phyloP scores from a whole-genome alignment of 2,329 filamentous ascomycete genomes.

The Colletotrichum zoysiae region DNA sequence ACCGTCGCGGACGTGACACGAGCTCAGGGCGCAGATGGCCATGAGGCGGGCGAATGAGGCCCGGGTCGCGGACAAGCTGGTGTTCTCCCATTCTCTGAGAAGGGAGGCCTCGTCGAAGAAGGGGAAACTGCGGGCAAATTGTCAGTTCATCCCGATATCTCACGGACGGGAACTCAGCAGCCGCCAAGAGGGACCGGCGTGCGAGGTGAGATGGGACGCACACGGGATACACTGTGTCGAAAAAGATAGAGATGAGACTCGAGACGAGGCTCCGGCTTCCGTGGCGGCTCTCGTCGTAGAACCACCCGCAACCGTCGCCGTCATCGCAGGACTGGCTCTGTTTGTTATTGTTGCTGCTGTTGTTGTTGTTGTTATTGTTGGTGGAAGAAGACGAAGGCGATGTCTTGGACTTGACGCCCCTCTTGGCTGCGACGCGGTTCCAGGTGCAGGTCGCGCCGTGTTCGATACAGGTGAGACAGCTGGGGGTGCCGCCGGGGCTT shows the following conservation, averaged over 20 bases:
- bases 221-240: slow-evolving; percentile 43
- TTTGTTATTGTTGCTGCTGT: slow-evolving; percentile 8
- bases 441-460: slow-evolving; percentile 42
- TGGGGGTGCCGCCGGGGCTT: slow-evolving; percentile 21
- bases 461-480: slow-evolving; percentile 42
- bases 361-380: not conserved
- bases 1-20: slow-evolving; percentile 62
- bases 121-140: slow-evolving; percentile 52
- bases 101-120: slow-evolving; percentile 62
- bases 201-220: slow-evolving; percentile 9
- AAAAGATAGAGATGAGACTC: slow-evolving; percentile 40
- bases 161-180: not conserved
- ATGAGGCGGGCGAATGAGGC: slow-evolving; percentile 63
- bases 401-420: slow-evolving; percentile 42
- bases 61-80: slow-evolving; percentile 47
- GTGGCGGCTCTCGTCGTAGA: slow-evolving; percentile 40
- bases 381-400: slow-evolving; percentile 14
- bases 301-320: slow-evolving; percentile 20
- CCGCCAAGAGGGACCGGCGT: not conserved
- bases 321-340: slow-evolving; percentile 16
- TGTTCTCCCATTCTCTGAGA: slow-evolving; percentile 56
- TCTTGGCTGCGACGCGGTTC: slow-evolving; percentile 40
- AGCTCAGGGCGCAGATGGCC: slow-evolving; percentile 64
- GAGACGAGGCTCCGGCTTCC: slow-evolving; percentile 32
- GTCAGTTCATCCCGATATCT: slow-evolving; percentile 11